These are phyloP conservation scores for Colletotrichum sublineola DNA, from an alignment of 2,329 filamentous ascomycete species.

Conservation along the genomic window DNA sequence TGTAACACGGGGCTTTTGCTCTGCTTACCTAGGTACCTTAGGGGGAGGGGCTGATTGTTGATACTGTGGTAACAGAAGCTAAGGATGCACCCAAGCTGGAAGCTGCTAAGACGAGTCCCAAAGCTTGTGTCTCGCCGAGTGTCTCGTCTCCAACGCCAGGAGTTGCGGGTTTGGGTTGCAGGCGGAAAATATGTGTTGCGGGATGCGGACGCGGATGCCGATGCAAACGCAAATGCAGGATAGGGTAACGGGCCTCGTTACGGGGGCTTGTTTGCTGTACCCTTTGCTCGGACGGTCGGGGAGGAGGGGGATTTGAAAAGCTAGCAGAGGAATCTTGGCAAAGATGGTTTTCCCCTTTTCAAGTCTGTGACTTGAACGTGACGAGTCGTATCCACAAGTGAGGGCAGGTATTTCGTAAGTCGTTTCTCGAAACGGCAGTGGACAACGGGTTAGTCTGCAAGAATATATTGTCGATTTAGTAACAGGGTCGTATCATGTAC, in stretches of 20 bases:
- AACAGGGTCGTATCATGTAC: not conserved
- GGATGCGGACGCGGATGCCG: conserved; percentile 4
- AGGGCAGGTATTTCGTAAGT: conserved; percentile 37
- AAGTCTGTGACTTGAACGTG: conserved; percentile 7
- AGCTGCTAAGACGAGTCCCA: not conserved
- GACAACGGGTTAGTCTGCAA: not conserved
- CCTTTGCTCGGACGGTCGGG: conserved; percentile 20
- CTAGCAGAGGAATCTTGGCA: not conserved
- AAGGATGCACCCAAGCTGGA: conserved; percentile 1
- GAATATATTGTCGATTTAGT: conserved; percentile 5
- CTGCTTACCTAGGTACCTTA: conserved; percentile 18
- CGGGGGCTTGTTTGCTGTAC: conserved; percentile 13
- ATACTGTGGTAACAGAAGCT: not conserved
- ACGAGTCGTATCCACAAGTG: conserved; percentile 26
- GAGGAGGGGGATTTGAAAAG: not conserved
- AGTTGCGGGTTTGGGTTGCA: conserved; percentile 16
- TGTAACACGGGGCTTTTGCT: not conserved
- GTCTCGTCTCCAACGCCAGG: conserved; percentile 25
- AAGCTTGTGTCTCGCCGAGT: conserved; percentile 26
- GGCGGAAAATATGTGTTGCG: conserved; percentile 25
- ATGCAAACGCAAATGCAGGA: conserved; percentile 1
- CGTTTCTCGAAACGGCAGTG: conserved; percentile 27
- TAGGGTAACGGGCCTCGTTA: conserved; percentile 26
- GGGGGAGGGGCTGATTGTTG: not conserved
- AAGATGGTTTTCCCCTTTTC: not conserved